phyloP scores from a whole-genome alignment of 2,329 filamentous ascomycete species.

The Colletotrichum cuscutae region DNA sequence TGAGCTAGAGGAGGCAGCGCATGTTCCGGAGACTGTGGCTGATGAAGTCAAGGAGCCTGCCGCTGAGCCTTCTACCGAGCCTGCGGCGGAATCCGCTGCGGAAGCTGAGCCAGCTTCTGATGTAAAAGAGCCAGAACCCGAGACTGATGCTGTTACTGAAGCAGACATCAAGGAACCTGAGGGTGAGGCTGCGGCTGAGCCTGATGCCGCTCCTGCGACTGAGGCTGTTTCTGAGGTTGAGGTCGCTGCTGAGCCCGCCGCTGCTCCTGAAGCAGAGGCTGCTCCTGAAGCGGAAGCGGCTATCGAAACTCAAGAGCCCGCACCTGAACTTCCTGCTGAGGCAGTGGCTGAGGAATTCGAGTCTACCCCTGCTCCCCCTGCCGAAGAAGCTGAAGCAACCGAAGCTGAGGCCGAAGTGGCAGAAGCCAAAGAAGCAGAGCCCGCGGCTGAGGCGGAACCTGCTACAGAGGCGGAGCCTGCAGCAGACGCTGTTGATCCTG shows the following conservation, averaged over 20 bases:
- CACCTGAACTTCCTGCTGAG: too few relatives aligned
- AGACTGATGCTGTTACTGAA: background rate
- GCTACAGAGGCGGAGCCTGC: background rate
- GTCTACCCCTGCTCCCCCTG: background rate
- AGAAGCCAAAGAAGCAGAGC: background rate
- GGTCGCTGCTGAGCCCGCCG: background rate
- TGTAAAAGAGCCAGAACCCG: background rate
- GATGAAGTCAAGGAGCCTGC: background rate
- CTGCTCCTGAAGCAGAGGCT: background rate
- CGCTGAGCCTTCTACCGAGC: background rate
- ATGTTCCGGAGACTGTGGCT: background rate
- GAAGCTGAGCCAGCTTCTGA: background rate
- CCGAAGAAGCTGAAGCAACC: background rate
- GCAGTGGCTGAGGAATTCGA: constrained; percentile 4
- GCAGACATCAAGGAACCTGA: background rate
- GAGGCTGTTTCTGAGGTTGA: background rate
- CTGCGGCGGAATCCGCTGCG: background rate
- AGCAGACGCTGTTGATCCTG: background rate
- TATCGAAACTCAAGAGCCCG: background rate
- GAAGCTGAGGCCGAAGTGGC: background rate
- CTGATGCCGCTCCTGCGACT: background rate
- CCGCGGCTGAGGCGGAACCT: background rate
- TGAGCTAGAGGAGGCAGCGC: background rate
- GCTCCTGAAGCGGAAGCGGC: background rate
- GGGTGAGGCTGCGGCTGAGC: background rate